Base-by-base conservation (phyloP, 2,329 filamentous ascomycete genomes). In the Fusarium neocosmosporiellum region DNA sequence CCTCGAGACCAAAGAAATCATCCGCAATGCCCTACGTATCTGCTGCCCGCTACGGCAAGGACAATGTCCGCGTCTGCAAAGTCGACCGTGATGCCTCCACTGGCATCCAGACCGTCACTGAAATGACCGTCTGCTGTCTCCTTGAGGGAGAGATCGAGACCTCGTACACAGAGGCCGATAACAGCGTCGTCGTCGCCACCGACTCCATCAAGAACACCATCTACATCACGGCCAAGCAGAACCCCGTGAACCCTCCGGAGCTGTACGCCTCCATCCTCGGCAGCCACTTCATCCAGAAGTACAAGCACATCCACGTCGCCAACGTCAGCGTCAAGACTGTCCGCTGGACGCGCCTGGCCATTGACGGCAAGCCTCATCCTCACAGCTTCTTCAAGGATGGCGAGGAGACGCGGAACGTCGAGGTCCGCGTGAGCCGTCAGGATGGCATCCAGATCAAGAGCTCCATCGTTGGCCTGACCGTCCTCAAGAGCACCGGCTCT, bases 171-270 rank as follows among this genome's bases (percentile, higher is more conserved):
- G 84, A 89, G 80, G 96, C 94, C 77, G 95, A 99, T 86, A 99
- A 99, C 88, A 93, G 92, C 78, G 94, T 97, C 74, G 91, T 99
- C 67, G 96, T 99, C 69, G 95, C 96, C 72, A 99, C 96, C 69
- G 96, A 99, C 84, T 96, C 95, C 29, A 97, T 98, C 86, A 99
- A 99, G 87, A 98, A 99, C 85, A 98, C 93, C 78, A 92, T 94
- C 81, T 98, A 96, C 87, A 95, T 99, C 85, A 92, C 94, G 80
- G 96, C 96, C 80, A 98, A 98, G 86, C 92, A 97, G 84, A 88
- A 97, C 86, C 94, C 95, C 36, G 93, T 99, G 77, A 94, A 92
- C 76, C 95, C 96, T 18, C 96, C 96, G 0, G 96, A 99, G 87
- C 91, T 97, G 71, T 99, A 94, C 82, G 96, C 93, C 75, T 90